Evolutionary conservation across 2,329 filamentous ascomycete species (phyloP).

Genomic region (Penicillium sp.): DNA sequence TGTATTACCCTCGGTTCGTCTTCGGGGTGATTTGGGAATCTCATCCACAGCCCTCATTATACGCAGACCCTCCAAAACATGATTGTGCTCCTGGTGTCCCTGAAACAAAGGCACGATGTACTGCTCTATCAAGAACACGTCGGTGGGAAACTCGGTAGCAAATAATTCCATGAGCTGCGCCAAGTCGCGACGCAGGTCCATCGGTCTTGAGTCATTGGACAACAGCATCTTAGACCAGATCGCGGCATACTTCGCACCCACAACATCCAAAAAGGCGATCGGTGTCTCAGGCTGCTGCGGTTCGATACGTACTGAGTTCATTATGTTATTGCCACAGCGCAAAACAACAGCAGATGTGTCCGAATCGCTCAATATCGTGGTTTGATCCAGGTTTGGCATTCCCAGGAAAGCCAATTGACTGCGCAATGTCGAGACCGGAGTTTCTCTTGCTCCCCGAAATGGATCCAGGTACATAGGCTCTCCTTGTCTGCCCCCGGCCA

Average conservation of each 20-base stretch:
- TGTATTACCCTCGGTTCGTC: conserved; percentile 36
- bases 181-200: conserved; percentile 63
- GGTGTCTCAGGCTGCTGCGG: conserved; percentile 32
- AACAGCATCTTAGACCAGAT: conserved; percentile 71
- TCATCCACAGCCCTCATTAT: conserved; percentile 59
- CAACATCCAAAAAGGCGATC: conserved; percentile 53
- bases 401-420: conserved; percentile 60
- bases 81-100: conserved; percentile 54
- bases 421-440: conserved; percentile 61
- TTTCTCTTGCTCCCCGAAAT: conserved; percentile 70
- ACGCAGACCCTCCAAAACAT: conserved; percentile 56
- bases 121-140: conserved; percentile 70
- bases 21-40: conserved; percentile 53
- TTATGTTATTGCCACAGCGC: conserved; percentile 78
- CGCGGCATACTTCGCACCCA: conserved; percentile 69
- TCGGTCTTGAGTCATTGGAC: conserved; percentile 39
- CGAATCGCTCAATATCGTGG: conserved; percentile 64
- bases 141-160: conserved; percentile 67
- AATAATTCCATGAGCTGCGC: conserved; percentile 67
- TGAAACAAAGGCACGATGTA: conserved; percentile 66
- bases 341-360: conserved; percentile 68
- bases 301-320: conserved; percentile 66
- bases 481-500: conserved; percentile 22
- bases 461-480: conserved; percentile 81
- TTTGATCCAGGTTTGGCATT: conserved; percentile 39